Evolutionary conservation across 1,284 basidiomycete genomes (phyloP), one percentile per base, ranked within the genome.

Genomic region (Entoloma clypeatum): DNA sequence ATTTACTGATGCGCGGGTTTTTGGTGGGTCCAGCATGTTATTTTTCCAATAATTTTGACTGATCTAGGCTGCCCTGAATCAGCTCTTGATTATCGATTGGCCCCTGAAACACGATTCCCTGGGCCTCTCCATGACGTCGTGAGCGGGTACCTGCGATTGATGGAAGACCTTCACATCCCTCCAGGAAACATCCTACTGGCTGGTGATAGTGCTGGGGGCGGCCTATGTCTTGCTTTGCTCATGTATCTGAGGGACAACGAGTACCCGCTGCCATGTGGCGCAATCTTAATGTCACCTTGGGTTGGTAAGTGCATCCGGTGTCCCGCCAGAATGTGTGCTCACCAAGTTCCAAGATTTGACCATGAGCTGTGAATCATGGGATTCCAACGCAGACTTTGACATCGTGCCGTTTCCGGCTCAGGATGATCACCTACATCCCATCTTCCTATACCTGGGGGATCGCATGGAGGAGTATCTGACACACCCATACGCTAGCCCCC

Each of bases 321-420:
- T 44, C 17, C 30, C 8, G 30, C 28, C 8, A 19, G 3, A 10
- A 33, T 33, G 19, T 44, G n/a, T 23, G 22, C 36, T 49, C 19
- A 51, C n/a, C 18, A 14, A 14, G 4, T 28, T 7, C 21, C n/a
- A 47, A 88, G 91, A 95, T 65, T 67, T 97, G 44, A 96, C 92
- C 0, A 86, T 95, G 79, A 95, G 92, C 48, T 98, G 94, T 62
- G 91, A 95, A 49, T 94, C 91, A 24, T 98, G 95, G 95, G 92
- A 97, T 39, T 89, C 88, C 40, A 97, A 97, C 61, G 81, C 87
- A 11, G 71, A 71, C 13, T 89, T 74, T 57, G 90, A 92, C 60
- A 81, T 93, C 24, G 80, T 93, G 0, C 87, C 90, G 1, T 72
- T 75, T 39, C 78, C 89, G 36, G 58, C 75, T 33, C 77, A 80